These are phyloP conservation scores for Hibiscus mutabilis DNA, from an alignment of 345 rosid genomes.

Conservation along the genomic window DNA sequence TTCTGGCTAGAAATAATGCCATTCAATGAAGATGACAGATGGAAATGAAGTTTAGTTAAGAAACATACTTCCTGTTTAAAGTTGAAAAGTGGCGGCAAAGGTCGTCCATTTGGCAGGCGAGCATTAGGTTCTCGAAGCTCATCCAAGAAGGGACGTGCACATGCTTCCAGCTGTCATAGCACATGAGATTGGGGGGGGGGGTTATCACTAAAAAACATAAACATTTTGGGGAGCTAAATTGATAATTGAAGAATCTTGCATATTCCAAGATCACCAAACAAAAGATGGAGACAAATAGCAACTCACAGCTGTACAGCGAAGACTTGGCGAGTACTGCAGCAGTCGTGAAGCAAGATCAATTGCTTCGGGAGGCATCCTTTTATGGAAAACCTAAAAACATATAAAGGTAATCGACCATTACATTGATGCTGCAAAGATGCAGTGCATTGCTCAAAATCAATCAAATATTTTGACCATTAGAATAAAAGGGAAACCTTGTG, in stretches of 20 bases:
- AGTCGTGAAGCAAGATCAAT: slow-evolving; percentile 78
- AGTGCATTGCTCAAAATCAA: neutral
- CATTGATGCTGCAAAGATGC: neutral
- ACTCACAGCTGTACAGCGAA: slow-evolving; percentile 80
- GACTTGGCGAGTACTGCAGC: slow-evolving; percentile 84
- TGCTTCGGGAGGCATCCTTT: slow-evolving; percentile 84
- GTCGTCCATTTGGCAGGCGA: slow-evolving; percentile 51
- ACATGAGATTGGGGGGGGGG: neutral
- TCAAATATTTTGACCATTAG: neutral
- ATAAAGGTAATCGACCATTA: neutral
- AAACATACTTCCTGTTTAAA: slow-evolving; percentile 59
- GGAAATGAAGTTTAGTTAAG: neutral
- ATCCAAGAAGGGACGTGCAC: slow-evolving; percentile 63
- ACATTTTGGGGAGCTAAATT: neutral
- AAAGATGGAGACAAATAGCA: neutral
- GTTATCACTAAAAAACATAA: neutral
- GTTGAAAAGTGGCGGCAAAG: slow-evolving; percentile 56
- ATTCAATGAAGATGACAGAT: no score
- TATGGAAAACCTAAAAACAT: slow-evolving; percentile 55
- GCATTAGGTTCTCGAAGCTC: slow-evolving; percentile 57
- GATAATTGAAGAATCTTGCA: neutral
- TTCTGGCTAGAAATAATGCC: neutral
- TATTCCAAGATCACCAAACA: neutral
- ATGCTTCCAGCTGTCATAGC: slow-evolving; percentile 47
- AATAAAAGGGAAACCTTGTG: slow-evolving; percentile 50